Base-by-base conservation (phyloP, 2,329 filamentous ascomycete species). In the Cryphonectria naterciae region DNA sequence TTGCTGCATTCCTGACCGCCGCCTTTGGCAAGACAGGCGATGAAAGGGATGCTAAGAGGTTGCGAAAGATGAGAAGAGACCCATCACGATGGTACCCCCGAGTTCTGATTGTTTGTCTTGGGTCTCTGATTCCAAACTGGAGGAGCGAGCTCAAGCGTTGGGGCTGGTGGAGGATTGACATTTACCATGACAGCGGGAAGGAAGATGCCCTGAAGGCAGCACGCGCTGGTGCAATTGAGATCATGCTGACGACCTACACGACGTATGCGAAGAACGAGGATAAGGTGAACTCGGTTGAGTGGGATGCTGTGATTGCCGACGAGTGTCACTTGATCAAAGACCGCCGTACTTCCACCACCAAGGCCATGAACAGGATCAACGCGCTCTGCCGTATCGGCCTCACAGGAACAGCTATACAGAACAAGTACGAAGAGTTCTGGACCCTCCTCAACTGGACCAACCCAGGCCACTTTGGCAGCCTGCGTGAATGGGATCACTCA, bases 341-440 rank as follows among this genome's bases (percentile, higher is more conserved):
- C 75, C 86, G 88, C 65, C 86, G 83, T 60, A 91, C 95, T 0
- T 92, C 92, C 73, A 92, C 92, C 10, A 96, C 95, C 0, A 89
- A 92, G 77, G 91, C 94, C 0, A 95, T 99, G 92, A 93, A 94
- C 76, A 89, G 95, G 73, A 85, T 98, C 75, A 99, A 99, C 76
- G 90, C 95, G 0, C 87, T 98, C 2, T 98, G 96, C 77, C 89
- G 96, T 46, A 95, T 99, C 72, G 96, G 96, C 0, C 85, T 99
- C 11, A 98, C 95, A 0, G 96, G 96, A 1, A 99, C 96, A 0
- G 95, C 95, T 0, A 98, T 99, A 61, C 96, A 99, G 78, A 99
- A 99, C 80, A 96, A 93, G 75, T 99, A 99, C 79, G 94, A 98
- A 78, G 96, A 99, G 79, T 86, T 99, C 0, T 99, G 95, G 95